phyloP scores from a whole-genome alignment of 176 grass and related monocot genomes.

The Chloris gayana region DNA sequence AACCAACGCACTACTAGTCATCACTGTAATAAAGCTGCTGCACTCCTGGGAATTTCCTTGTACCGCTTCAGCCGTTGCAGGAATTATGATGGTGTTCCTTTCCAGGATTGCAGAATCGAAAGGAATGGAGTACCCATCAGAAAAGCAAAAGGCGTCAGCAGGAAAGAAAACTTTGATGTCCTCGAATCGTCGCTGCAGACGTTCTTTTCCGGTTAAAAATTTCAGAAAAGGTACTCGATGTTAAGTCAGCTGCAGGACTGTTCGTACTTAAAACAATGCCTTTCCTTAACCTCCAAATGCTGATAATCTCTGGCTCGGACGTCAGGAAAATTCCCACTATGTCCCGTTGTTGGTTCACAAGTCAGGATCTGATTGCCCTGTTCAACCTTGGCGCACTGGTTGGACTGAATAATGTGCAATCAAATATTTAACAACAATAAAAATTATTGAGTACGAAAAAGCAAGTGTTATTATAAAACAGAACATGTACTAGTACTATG shows the following conservation, averaged over 20 bases:
- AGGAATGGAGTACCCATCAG: constrained; percentile 2
- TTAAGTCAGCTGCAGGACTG: background rate
- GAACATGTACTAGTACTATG: too few relatives aligned
- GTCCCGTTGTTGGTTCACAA: background rate
- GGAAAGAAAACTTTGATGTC: background rate
- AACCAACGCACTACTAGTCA: constrained; percentile 14
- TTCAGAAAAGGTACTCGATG: background rate
- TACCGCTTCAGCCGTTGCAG: constrained; percentile 26
- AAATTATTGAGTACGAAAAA: too few relatives aligned
- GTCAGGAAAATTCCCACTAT: background rate
- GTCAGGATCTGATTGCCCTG: constrained; percentile 20
- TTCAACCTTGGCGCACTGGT: background rate
- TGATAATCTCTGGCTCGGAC: background rate
- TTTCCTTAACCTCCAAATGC: constrained; percentile 21
- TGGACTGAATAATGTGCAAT: background rate
- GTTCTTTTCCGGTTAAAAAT: background rate
- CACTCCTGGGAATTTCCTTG: background rate
- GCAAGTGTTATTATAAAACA: too few relatives aligned
- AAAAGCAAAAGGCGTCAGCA: background rate
- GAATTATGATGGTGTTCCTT: constrained; percentile 39
- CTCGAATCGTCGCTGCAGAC: background rate
- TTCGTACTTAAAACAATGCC: background rate
- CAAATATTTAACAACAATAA: background rate
- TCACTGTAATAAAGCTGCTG: constrained; percentile 17
- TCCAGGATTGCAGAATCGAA: constrained; percentile 37